phyloP scores from a whole-genome alignment of 768 basidiomycete species.

The Tulasnella sp. region DNA sequence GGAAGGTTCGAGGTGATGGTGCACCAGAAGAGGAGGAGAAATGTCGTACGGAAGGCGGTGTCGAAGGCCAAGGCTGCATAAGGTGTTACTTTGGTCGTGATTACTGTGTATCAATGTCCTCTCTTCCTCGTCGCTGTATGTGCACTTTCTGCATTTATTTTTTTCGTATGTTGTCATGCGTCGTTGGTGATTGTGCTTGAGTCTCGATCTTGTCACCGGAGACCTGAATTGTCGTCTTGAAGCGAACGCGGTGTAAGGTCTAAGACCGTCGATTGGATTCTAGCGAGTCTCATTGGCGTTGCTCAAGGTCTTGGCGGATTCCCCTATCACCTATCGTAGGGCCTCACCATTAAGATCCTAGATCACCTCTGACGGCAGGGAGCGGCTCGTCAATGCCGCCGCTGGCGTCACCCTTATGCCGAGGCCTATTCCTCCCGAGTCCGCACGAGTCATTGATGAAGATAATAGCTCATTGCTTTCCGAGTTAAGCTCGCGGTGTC shows the following conservation, averaged over 20 bases:
- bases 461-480: background rate
- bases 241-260: background rate
- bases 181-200: background rate
- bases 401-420: background rate
- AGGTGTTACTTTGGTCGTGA: background rate
- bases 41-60: constrained; percentile 66
- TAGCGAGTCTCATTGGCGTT: background rate
- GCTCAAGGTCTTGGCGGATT: background rate
- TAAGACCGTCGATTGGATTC: background rate
- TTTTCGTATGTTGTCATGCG: background rate
- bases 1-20: constrained; percentile 84
- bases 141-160: background rate
- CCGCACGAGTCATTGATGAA: background rate
- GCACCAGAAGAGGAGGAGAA: constrained; percentile 82
- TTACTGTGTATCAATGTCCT: background rate
- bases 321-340: background rate
- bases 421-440: background rate
- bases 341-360: background rate
- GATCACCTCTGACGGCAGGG: background rate
- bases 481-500: background rate
- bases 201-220: background rate
- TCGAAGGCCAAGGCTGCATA: constrained; percentile 44
- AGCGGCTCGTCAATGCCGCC: background rate
- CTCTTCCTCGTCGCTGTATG: background rate
- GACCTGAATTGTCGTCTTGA: background rate